These are phyloP conservation scores for Hortaea werneckii DNA, from an alignment of 2,329 filamentous ascomycete genomes.

Conservation along the genomic window DNA sequence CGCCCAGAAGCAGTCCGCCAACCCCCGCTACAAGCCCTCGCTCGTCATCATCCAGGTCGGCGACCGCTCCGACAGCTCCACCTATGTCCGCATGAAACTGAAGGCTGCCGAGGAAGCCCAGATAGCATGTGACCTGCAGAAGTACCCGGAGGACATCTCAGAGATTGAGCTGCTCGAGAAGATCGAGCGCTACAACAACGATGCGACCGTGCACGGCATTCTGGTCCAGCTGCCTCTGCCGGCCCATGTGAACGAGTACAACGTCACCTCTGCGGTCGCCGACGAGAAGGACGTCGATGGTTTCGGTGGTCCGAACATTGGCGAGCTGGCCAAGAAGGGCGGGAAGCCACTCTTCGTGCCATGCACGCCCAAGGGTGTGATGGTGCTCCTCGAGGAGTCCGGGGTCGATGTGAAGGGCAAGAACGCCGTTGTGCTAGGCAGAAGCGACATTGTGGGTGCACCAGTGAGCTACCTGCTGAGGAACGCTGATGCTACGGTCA, in stretches of 20 bases:
- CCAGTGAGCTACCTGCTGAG: conserved; percentile 92
- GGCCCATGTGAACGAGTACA: conserved; percentile 79
- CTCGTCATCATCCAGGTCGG: conserved; percentile 97
- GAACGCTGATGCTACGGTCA: conserved; percentile 93
- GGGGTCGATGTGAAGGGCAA: conserved; percentile 80
- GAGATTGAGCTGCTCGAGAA: conserved; percentile 79
- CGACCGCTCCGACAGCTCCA: conserved; percentile 77
- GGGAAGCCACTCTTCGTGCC: conserved; percentile 82
- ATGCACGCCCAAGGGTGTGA: conserved; percentile 94
- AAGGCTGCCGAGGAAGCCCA: conserved; percentile 94
- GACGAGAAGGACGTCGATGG: conserved; percentile 97
- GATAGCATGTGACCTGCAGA: conserved; percentile 77
- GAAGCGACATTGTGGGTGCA: conserved; percentile 95
- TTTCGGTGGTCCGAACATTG: conserved; percentile 88
- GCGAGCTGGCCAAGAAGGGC: conserved; percentile 90
- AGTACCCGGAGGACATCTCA: conserved; percentile 69
- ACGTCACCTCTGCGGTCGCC: conserved; percentile 78
- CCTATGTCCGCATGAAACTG: conserved; percentile 99
- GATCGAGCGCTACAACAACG: conserved; percentile 75
- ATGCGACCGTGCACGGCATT: conserved; percentile 78
- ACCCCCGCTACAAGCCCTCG: conserved; percentile 78
- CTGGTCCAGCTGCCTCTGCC: conserved; percentile 89
- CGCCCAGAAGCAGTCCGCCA: conserved; percentile 65
- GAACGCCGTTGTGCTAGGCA: conserved; percentile 84
- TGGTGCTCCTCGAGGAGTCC: conserved; percentile 77